Percentiles rank a stretch among this genome's conserved stretches.
phyloP scores from a whole-genome alignment of 176 grass and related monocot species.

The Oryza brachyantha region DNA sequence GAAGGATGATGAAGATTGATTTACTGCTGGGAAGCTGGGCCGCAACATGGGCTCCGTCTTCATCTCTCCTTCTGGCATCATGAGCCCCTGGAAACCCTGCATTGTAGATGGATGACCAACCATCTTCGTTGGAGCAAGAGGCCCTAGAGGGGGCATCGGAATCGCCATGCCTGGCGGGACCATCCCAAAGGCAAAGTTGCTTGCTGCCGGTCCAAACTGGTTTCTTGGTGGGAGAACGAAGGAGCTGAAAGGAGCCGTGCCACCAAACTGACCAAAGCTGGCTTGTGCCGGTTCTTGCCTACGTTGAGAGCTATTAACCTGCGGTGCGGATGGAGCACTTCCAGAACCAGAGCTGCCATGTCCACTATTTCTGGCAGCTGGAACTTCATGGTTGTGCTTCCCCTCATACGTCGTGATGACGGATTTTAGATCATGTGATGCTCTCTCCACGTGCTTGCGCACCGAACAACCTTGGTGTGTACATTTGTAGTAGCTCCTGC shows the following conservation, averaged over 20 bases:
- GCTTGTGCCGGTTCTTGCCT: conserved; percentile 36
- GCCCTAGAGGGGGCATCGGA: conserved; percentile 48
- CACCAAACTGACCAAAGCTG: conserved; percentile 39
- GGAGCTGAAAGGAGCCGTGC: conserved; percentile 41
- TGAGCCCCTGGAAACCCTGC: conserved; percentile 42
- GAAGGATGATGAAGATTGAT: conserved; percentile 39
- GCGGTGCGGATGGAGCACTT: conserved; percentile 11
- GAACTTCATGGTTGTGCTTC: conserved; percentile 97
- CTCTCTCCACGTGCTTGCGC: conserved; percentile 94
- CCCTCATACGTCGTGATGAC: conserved; percentile 96
- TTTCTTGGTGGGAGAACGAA: conserved; percentile 40
- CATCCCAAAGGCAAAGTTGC: conserved; percentile 61
- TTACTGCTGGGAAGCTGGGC: conserved; percentile 18
- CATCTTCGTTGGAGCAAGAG: conserved; percentile 44
- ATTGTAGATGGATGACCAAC: conserved; percentile 26
- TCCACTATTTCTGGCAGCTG: conserved; percentile 78
- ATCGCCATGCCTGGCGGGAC: conserved; percentile 52
- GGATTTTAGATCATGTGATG: conserved; percentile 97
- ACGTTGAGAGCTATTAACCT: conserved; percentile 31
- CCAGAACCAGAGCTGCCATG: conserved; percentile 36
- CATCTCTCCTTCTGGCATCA: conserved; percentile 60
- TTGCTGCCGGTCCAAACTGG: conserved; percentile 42
- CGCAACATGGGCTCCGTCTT: conserved; percentile 48
- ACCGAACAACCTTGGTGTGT: conserved; percentile 79
- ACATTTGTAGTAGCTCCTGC: conserved; percentile 99